phyloP scores from a whole-genome alignment of 1,284 basidiomycete species.

The Microbotryomycetes sp. region DNA sequence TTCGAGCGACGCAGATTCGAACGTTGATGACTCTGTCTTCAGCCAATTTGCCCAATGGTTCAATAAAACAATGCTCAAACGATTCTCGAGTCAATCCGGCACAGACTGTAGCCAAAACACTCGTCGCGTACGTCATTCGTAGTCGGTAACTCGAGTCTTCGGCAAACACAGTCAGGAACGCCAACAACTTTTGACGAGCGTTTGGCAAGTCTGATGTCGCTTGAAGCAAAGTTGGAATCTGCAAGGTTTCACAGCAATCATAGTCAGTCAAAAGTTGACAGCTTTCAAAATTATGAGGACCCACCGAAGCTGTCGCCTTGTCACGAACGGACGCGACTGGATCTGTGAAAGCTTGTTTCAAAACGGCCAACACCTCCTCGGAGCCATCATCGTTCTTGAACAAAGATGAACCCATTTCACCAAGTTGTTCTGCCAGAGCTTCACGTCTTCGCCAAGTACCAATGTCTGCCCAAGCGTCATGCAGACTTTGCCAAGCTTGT shows the following conservation, averaged over 20 bases:
- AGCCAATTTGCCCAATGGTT: constrained; percentile 54
- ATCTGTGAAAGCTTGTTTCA: constrained; percentile 67
- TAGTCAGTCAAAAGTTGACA: too few relatives aligned
- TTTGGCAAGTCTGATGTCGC: constrained; percentile 30
- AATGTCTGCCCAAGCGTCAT: constrained; percentile 58
- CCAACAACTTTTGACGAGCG: constrained; percentile 13
- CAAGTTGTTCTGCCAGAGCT: constrained; percentile 55
- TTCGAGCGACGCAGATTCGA: constrained; percentile 71
- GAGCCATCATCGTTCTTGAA: constrained; percentile 39
- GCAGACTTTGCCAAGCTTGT: constrained; percentile 53
- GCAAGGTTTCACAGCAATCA: too few relatives aligned
- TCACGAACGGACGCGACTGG: constrained; percentile 76
- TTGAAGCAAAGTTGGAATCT: constrained; percentile 55
- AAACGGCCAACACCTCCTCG: constrained; percentile 47
- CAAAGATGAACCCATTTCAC: constrained; percentile 45
- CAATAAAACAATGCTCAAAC: constrained; percentile 58
- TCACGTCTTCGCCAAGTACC: constrained; percentile 81
- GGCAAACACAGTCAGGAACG: constrained; percentile 19
- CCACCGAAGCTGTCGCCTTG: constrained; percentile 60
- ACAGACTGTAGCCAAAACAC: constrained; percentile 38
- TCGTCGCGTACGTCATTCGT: constrained; percentile 15
- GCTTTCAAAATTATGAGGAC: constrained; percentile 43
- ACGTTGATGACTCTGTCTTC: constrained; percentile 76
- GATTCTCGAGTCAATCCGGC: constrained; percentile 40
- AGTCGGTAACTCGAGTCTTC: constrained; percentile 19